Conservation (phyloP, 495 filamentous ascomycete genomes). For the Ramalina intermedia region DNA sequence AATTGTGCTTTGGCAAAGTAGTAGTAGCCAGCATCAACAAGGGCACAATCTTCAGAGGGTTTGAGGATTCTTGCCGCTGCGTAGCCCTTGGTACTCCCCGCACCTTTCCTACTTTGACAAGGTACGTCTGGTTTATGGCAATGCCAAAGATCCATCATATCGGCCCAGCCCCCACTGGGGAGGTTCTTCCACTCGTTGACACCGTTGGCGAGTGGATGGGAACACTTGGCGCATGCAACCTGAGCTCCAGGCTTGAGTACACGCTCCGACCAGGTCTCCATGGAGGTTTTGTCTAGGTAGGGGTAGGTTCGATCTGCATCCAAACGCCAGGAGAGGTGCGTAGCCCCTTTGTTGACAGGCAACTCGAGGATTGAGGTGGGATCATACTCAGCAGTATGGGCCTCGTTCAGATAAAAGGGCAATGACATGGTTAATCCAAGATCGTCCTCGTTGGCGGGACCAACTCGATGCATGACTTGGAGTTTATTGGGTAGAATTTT, state of each 20-base stretch:
- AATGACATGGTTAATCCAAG: conserved; percentile 16
- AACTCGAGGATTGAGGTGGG: conserved; percentile 47
- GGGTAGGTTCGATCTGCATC: not conserved
- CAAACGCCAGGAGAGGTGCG: conserved; percentile 4
- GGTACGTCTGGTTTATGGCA: conserved; percentile 74
- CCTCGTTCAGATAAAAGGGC: conserved; percentile 17
- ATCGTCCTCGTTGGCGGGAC: conserved; percentile 21
- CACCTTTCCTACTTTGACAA: conserved; percentile 21
- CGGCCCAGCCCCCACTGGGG: conserved; percentile 92
- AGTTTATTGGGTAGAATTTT: no score
- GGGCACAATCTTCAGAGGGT: conserved; percentile 47
- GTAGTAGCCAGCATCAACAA: conserved; percentile 70
- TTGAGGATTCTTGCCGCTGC: conserved; percentile 55
- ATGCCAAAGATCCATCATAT: conserved; percentile 99
- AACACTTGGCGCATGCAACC: conserved; percentile 55
- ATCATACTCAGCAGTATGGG: conserved; percentile 14
- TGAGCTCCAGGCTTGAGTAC: conserved; percentile 37
- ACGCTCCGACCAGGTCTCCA: conserved; percentile 49
- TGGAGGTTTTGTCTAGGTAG: conserved; percentile 10
- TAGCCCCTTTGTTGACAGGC: conserved; percentile 35
- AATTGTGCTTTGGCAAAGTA: conserved; percentile 54
- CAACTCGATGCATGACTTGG: not conserved
- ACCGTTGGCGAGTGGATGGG: conserved; percentile 17
- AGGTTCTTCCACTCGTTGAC: conserved; percentile 72
- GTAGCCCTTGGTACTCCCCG: conserved; percentile 47